Percentiles rank a stretch among this genome's conserved stretches.
Evolutionary conservation across 371 early-diverging fungal species (phyloP).

Genomic region (Mortierella sp.): DNA sequence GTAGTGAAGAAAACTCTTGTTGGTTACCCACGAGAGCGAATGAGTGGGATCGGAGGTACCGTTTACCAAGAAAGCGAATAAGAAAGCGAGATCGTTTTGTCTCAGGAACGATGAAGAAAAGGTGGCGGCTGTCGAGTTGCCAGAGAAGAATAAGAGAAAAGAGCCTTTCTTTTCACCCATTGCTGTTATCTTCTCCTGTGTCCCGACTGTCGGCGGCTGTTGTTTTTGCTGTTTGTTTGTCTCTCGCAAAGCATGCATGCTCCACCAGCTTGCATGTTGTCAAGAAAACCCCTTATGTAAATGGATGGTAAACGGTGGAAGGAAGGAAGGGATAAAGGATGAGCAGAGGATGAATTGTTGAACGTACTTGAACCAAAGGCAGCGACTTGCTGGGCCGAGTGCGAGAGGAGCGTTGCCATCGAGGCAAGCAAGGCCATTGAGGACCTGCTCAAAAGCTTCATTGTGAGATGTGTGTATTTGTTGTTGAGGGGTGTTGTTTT

Average conservation of each 20-base stretch:
- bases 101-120: not conserved
- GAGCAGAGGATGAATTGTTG: not conserved
- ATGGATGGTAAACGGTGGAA: not conserved
- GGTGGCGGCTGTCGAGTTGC: too few species aligned
- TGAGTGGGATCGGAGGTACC: not conserved
- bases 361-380: conserved; percentile 49
- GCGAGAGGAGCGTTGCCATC: conserved; percentile 20
- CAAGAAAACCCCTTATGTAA: not conserved
- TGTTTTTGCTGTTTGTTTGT: too few species aligned
- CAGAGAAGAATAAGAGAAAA: not conserved
- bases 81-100: not conserved
- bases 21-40: not conserved
- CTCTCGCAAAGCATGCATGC: too few species aligned
- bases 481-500: not conserved
- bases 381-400: conserved; percentile 23
- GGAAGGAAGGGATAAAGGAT: not conserved
- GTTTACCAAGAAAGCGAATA: not conserved
- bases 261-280: not conserved
- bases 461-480: not conserved
- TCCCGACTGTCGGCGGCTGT: not conserved
- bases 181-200: not conserved
- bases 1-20: not conserved
- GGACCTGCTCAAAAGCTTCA: conserved; percentile 10
- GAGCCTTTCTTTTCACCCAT: not conserved
- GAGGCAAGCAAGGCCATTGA: conserved; percentile 22